Evolutionary conservation across 306 rosid genomes (phyloP), one percentile per base, ranked within the genome.

Genomic region (Quercus engelmannii): DNA sequence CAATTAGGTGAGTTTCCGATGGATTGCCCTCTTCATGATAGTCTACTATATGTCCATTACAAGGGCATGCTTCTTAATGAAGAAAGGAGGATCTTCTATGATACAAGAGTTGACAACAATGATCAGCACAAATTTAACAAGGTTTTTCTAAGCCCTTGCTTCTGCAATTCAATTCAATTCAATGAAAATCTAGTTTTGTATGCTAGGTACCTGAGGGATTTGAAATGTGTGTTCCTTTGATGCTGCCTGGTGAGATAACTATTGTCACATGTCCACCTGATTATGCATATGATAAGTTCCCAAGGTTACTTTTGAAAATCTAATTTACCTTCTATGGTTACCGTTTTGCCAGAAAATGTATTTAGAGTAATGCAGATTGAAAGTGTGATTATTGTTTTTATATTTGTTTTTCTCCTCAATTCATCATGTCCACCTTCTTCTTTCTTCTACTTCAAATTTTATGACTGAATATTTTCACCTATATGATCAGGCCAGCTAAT

Each of bases 11-110:
- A 96, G 5, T 96, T 96, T 83, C 99, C 94, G 17, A 96, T 96
- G 99, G 99, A 96, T 83, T 96, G 98, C 85, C 98, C 98, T 71
- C 99, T 96, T 77, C 97, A 96, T n/a, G 98, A 96, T 85, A 96
- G 98, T 81, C 90, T 90, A 52, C 89, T 93, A 62, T 89, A 78
- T 4, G 94, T 96, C 56, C 99, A 93, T 84, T 96, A 90, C 89
- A 91, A 96, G 94, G 99, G 96, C 73, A 90, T 87, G 87, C 79
- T 93, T 79, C 90, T 89, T 73, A 68, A 81, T 57, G 93, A 89
- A 75, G 92, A 88, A 84, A 92, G 90, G 65, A 87, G 73, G 56
- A 83, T 89, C 74, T 96, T 96, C 79, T 91, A 83, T 74, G 97
- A 96, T 82, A 90, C 99, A 54, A 91, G 91, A 85, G 88, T 87